Conservation (phyloP, 768 basidiomycete genomes). For the Mycena filopes region DNA sequence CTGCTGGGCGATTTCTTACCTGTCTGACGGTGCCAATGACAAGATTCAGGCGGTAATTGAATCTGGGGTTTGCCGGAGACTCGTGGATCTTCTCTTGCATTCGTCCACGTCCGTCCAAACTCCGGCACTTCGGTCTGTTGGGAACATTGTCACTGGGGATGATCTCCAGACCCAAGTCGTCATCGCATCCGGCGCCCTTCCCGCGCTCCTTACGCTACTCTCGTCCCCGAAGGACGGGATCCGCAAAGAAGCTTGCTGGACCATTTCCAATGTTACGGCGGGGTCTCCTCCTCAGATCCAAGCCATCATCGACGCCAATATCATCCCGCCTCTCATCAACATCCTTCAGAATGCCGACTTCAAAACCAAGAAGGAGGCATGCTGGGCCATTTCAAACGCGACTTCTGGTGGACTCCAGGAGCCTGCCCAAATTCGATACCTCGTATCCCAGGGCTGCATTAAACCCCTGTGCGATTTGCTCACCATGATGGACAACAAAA, state of each 20-base stretch:
- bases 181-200: slow-evolving; percentile 96
- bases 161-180: slow-evolving; percentile 99
- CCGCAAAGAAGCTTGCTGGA: slow-evolving; percentile 99
- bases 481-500: slow-evolving; percentile 99
- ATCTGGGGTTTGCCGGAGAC: slow-evolving; percentile 95
- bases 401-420: slow-evolving; percentile 98
- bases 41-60: slow-evolving; percentile 99
- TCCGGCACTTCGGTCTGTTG: slow-evolving; percentile 96
- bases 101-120: slow-evolving; percentile 96
- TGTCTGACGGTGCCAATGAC: slow-evolving; percentile 98
- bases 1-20: slow-evolving; percentile 99
- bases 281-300: slow-evolving; percentile 98
- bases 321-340: slow-evolving; percentile 98
- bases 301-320: slow-evolving; percentile 96
- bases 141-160: slow-evolving; percentile 99
- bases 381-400: slow-evolving; percentile 99
- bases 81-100: slow-evolving; percentile 97
- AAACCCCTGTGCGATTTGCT: slow-evolving; percentile 97
- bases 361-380: slow-evolving; percentile 99
- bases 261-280: slow-evolving; percentile 98
- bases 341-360: slow-evolving; percentile 98
- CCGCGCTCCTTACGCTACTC: slow-evolving; percentile 91
- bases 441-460: slow-evolving; percentile 97
- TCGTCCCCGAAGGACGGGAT: slow-evolving; percentile 99
- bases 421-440: slow-evolving; percentile 96